Evolutionary conservation across 2,329 filamentous ascomycete species (phyloP).

Genomic region (Dactylonectria macrodidyma): DNA sequence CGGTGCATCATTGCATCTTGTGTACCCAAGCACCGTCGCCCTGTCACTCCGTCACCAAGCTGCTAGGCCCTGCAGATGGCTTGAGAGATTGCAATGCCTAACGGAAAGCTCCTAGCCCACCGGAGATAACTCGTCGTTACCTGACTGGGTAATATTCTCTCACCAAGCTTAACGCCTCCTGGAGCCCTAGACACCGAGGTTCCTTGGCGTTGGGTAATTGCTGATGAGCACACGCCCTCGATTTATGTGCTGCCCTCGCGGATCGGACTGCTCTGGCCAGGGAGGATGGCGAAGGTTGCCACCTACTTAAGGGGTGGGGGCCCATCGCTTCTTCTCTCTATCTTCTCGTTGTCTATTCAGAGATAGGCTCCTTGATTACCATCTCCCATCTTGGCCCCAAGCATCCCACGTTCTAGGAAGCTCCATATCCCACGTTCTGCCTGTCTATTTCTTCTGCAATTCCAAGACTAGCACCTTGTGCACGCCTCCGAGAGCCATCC

Average conservation of each 20-base stretch:
- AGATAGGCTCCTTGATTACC: slow-evolving; percentile 33
- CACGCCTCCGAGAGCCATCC: slow-evolving; percentile 45
- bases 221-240: slow-evolving; percentile 46
- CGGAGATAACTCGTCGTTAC: slow-evolving; percentile 47
- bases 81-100: slow-evolving; percentile 43
- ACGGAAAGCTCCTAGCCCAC: slow-evolving; percentile 41
- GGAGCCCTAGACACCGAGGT: slow-evolving; percentile 34
- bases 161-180: slow-evolving; percentile 37
- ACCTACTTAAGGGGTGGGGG: slow-evolving; percentile 49
- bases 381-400: slow-evolving; percentile 31
- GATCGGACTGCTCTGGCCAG: slow-evolving; percentile 36
- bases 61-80: slow-evolving; percentile 42
- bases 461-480: slow-evolving; percentile 37
- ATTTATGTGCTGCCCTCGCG: slow-evolving; percentile 20
- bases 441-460: slow-evolving; percentile 33
- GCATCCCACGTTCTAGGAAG: slow-evolving; percentile 34
- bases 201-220: slow-evolving; percentile 46
- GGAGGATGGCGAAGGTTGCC: slow-evolving; percentile 36
- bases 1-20: slow-evolving; percentile 35
- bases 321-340: slow-evolving; percentile 37
- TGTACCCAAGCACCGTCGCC: slow-evolving; percentile 24
- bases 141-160: slow-evolving; percentile 45
- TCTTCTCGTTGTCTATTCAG: slow-evolving; percentile 31
- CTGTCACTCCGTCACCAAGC: slow-evolving; percentile 32
- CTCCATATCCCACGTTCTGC: slow-evolving; percentile 31